A percentile compares a stretch with the other conserved stretches of the same genome.
Conservation (phyloP, 192 early-diverging fungal species). For the Backusella tuberculispora region DNA sequence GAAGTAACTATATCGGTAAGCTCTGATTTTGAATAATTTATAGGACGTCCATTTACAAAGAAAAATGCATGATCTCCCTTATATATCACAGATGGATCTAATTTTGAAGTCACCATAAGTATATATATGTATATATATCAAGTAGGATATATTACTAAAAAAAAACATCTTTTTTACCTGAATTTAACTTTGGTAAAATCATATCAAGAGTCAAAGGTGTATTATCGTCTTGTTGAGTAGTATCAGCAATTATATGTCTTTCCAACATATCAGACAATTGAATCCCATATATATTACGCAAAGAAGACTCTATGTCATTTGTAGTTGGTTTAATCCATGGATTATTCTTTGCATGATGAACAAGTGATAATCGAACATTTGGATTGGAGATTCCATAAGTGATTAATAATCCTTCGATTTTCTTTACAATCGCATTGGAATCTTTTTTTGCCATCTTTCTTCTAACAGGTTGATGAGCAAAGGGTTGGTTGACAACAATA, state of each 20-base stretch:
- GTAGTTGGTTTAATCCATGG: conserved; percentile 37
- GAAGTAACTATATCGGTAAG: conserved; percentile 36
- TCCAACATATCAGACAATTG: conserved; percentile 27
- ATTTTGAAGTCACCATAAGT: not conserved
- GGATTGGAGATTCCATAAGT: conserved; percentile 36
- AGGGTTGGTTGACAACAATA: conserved; percentile 34
- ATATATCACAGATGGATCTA: conserved; percentile 32
- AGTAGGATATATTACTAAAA: not conserved
- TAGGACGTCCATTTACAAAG: conserved; percentile 45
- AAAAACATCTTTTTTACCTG: conserved; percentile 20
- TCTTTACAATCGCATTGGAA: conserved; percentile 18
- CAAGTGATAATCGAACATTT: conserved; percentile 33
- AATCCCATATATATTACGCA: conserved; percentile 28
- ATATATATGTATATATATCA: no score
- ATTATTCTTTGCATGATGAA: conserved; percentile 7
- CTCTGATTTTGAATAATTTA: conserved; percentile 35
- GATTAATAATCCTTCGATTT: conserved; percentile 31
- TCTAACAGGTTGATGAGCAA: conserved; percentile 44
- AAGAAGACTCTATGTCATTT: conserved; percentile 11
- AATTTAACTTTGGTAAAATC: conserved; percentile 28
- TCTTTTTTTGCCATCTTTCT: conserved; percentile 40
- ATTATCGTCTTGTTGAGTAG: not conserved
- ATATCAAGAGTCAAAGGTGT: not conserved
- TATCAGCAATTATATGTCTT: not conserved
- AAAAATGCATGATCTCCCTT: conserved; percentile 40